Conservation (phyloP, 228 moss, liverwort and hornwort genomes). For the Sphagnum magellanicum region DNA sequence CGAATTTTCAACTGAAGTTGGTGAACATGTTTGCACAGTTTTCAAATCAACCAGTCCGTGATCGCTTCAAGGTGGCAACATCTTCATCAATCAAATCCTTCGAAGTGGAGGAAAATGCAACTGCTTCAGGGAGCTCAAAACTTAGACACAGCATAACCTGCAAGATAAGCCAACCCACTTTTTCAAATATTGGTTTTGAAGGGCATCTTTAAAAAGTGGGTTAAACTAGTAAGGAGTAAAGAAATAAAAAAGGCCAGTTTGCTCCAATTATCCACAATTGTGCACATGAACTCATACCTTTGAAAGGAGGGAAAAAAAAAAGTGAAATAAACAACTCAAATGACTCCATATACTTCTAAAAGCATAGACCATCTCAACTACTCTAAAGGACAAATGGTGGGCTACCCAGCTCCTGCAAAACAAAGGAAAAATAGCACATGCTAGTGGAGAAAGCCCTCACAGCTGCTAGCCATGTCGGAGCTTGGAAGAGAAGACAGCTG, state of each 20-base stretch:
- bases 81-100: conserved; percentile 8
- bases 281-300: too few relatives aligned
- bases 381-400: background rate
- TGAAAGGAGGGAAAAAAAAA: too few relatives aligned
- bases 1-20: too few relatives aligned
- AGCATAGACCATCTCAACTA: background rate
- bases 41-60: conserved; percentile 20
- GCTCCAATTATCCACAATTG: too few relatives aligned
- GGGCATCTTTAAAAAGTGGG: too few relatives aligned
- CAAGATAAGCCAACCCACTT: conserved; percentile 5
- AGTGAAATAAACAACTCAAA: too few relatives aligned
- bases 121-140: conserved; percentile 69
- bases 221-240: too few relatives aligned
- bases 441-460: too few relatives aligned
- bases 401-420: too few relatives aligned
- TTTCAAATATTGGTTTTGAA: background rate
- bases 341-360: background rate
- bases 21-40: too few relatives aligned
- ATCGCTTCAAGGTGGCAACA: conserved; percentile 21
- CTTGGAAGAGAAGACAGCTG: background rate
- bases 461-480: background rate
- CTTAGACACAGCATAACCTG: conserved; percentile 93
- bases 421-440: too few relatives aligned
- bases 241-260: too few relatives aligned
- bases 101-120: conserved; percentile 38